Evolutionary conservation across 352 stramenopile genomes (phyloP).

Genomic region (Pythium dissimile): DNA sequence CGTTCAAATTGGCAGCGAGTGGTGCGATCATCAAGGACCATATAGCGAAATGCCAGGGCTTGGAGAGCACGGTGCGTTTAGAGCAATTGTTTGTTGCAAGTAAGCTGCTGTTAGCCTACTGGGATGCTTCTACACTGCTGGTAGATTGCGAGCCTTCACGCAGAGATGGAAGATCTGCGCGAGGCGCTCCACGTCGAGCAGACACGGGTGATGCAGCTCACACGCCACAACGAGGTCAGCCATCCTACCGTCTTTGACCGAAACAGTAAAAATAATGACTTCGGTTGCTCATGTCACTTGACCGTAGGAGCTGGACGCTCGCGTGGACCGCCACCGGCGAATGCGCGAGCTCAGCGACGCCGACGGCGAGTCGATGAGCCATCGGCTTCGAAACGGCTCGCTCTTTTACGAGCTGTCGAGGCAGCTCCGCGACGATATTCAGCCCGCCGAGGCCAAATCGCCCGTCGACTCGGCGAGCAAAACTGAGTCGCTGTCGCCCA

Average conservation of each 20-base stretch:
- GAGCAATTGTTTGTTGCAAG: not conserved
- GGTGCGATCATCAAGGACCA: constrained; percentile 4
- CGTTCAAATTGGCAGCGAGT: constrained; percentile 15
- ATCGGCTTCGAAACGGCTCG: constrained; percentile 28
- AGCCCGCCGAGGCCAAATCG: constrained; percentile 1
- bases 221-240: constrained; percentile 25
- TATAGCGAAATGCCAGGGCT: constrained; percentile 8
- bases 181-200: constrained; percentile 34
- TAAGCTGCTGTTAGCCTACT: not conserved
- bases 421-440: constrained; percentile 21
- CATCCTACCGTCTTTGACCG: not conserved
- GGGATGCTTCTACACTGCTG: not conserved
- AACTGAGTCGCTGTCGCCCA: not conserved
- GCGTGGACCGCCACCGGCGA: constrained; percentile 12
- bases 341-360: not conserved
- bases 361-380: constrained; percentile 9
- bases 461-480: too few relatives aligned
- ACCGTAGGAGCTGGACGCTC: constrained; percentile 30
- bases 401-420: constrained; percentile 47
- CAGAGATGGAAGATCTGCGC: constrained; percentile 36
- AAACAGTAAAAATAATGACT: too few relatives aligned
- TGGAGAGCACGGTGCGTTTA: constrained; percentile 27
- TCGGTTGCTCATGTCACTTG: not conserved
- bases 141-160: constrained; percentile 25
- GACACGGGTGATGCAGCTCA: constrained; percentile 29